phyloP scores from a whole-genome alignment of 169 alveolate species.

The Plasmodium gonderi region DNA sequence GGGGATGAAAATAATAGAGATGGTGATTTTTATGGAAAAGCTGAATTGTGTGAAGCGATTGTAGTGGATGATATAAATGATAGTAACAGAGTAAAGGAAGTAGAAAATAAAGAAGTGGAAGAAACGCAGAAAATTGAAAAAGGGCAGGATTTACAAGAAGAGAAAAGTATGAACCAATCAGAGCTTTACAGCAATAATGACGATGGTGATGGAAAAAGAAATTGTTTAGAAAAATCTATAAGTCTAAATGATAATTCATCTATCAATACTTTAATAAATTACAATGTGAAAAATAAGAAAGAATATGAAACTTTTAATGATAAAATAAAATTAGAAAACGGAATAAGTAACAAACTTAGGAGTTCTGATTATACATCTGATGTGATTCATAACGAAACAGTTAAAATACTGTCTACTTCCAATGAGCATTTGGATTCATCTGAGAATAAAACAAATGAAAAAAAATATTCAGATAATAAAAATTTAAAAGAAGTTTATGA shows the following conservation, averaged over 20 bases:
- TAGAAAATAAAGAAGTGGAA: background rate
- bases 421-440: background rate
- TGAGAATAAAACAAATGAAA: background rate
- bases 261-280: slow-evolving; percentile 9
- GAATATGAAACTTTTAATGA: slow-evolving; percentile 19
- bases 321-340: background rate
- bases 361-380: background rate
- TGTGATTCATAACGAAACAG: background rate
- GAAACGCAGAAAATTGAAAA: background rate
- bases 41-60: background rate
- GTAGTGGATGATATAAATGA: background rate
- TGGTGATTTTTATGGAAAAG: background rate
- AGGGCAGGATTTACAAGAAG: background rate
- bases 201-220: slow-evolving; percentile 1
- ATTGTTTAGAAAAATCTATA: background rate
- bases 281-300: slow-evolving; percentile 7
- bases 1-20: background rate
- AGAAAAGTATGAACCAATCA: background rate
- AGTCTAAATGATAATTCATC: slow-evolving; percentile 38
- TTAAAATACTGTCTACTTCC: background rate
- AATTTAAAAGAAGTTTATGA: background rate
- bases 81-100: background rate
- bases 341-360: background rate
- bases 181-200: background rate
- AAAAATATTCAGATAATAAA: background rate